phyloP scores from a whole-genome alignment of 2,329 filamentous ascomycete species.

The Colletotrichum melonis region DNA sequence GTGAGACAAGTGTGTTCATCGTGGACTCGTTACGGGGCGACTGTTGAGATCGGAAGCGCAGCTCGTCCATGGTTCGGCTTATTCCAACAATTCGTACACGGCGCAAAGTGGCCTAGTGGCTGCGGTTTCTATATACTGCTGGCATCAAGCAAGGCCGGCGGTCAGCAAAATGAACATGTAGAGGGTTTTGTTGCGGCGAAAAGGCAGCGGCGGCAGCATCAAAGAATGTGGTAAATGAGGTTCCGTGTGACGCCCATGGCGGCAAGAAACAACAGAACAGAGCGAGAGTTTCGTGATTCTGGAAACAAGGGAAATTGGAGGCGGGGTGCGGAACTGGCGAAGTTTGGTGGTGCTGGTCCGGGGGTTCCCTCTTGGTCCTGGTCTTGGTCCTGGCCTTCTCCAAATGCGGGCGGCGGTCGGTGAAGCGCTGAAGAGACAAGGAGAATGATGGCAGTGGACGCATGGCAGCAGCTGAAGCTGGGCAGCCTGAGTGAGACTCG shows the following conservation, averaged over 20 bases:
- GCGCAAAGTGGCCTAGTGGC: constrained; percentile 43
- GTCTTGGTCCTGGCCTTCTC: constrained; percentile 17
- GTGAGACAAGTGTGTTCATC: constrained; percentile 80
- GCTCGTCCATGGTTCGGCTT: constrained; percentile 74
- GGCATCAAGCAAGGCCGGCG: constrained; percentile 33
- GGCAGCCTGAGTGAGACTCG: constrained; percentile 26
- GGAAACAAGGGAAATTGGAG: constrained; percentile 33
- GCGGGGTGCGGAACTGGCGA: constrained; percentile 33
- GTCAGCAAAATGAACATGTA: constrained; percentile 29
- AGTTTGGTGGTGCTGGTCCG: constrained; percentile 24
- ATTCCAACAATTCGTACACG: constrained; percentile 56
- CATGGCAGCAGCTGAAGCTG: constrained; percentile 17
- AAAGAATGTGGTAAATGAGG: neutral
- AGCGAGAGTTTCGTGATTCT: constrained; percentile 22
- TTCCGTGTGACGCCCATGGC: constrained; percentile 8
- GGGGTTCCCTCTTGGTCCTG: constrained; percentile 14
- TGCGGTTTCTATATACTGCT: constrained; percentile 48
- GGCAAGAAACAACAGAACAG: constrained; percentile 26
- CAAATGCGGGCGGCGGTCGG: constrained; percentile 28
- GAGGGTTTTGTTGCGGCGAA: neutral
- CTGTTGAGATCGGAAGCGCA: constrained; percentile 81
- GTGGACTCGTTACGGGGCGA: constrained; percentile 81
- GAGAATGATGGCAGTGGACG: constrained; percentile 4
- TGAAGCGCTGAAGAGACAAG: constrained; percentile 22
- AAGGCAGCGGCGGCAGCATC: neutral